Percentiles rank a stretch among this genome's conserved stretches.
Evolutionary conservation across 2,329 filamentous ascomycete genomes (phyloP).

Genomic region (Fusarium tjaetaba): DNA sequence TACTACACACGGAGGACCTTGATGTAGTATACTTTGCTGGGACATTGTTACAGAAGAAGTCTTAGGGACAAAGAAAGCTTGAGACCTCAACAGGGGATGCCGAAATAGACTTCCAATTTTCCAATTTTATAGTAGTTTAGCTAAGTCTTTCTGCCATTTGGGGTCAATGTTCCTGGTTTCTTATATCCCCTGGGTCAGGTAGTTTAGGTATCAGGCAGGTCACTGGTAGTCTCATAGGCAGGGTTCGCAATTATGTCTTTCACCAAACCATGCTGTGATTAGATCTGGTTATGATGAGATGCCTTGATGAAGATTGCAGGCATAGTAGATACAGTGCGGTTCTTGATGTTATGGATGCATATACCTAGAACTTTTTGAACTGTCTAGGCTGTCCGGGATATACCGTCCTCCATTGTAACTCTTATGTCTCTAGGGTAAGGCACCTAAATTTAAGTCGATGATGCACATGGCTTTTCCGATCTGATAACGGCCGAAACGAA

Average conservation of each 20-base stretch:
- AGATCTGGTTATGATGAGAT: not conserved
- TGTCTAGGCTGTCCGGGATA: not conserved
- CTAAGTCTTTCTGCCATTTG: not conserved
- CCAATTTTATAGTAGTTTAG: not conserved
- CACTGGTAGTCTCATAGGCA: not conserved
- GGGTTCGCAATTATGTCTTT: not conserved
- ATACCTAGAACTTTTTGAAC: not conserved
- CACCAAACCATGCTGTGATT: not conserved
- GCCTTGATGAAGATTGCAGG: not conserved
- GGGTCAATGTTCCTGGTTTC: not conserved
- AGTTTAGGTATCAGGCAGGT: not conserved
- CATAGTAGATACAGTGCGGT: not conserved
- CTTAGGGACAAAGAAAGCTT: not conserved
- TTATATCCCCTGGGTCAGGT: not conserved
- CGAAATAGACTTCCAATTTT: not conserved
- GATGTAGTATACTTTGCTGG: not conserved
- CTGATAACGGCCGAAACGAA: slow-evolving; percentile 24
- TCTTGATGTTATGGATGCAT: not conserved
- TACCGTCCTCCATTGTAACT: not conserved
- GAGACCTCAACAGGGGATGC: not conserved
- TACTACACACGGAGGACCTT: not conserved
- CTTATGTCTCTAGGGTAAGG: not conserved
- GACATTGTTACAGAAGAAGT: not conserved
- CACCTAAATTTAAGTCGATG: slow-evolving; percentile 14
- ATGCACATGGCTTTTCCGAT: slow-evolving; percentile 22